Base-by-base conservation (phyloP, 306 rosid genomes). In the Luffa acutangula region DNA sequence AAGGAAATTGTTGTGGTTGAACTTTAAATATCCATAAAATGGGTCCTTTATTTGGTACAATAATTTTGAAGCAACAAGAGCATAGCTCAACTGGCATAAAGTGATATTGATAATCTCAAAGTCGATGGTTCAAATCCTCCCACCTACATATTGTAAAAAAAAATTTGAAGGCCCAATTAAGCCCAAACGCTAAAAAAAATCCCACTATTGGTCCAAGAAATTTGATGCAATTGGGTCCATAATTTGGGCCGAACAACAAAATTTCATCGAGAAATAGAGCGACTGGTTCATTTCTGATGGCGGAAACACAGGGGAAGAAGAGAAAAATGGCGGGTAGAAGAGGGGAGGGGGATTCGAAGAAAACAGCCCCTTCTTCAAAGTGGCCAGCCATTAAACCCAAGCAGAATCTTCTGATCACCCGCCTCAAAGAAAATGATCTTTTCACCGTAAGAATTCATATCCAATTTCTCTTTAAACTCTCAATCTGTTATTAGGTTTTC, bases 381-480 rank as follows among this genome's bases (percentile, higher is more conserved):
- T 93, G 97, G 97, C 98, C 98, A 3, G 4, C 69, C 63, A 83
- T 95, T 86, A 91, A 91, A 84, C 89, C 97, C 52, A 95, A 95
- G 79, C 82, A 79, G 48, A 85, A 90, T 85, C 90, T 93, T 21
- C 92, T 84, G 57, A 85, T 87, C 48, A 84, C 69, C 43, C 89
- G 59, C 33, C 78, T 95, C 67, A 90, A 89, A 76, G 90, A 90
- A n/a, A 42, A 72, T 59, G 87, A 95, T 89, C 99, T 95, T 6
- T 93, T 93, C 77, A 87, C 94, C 74, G 99, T 95, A 79, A 62
- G 85, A 76, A 65, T 81, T 41, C 65, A 37, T 66, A 54, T 82
- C 57, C 80, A 6, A 2, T 3, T 41, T 65, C 10, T 81, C 82
- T 46, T 33, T 6, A 73, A 80, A 59, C 37, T 59, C 75, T 66